These are phyloP conservation scores for Rhizopus sp. DNA, from an alignment of 371 early-diverging fungal genomes.

Conservation along the genomic window DNA sequence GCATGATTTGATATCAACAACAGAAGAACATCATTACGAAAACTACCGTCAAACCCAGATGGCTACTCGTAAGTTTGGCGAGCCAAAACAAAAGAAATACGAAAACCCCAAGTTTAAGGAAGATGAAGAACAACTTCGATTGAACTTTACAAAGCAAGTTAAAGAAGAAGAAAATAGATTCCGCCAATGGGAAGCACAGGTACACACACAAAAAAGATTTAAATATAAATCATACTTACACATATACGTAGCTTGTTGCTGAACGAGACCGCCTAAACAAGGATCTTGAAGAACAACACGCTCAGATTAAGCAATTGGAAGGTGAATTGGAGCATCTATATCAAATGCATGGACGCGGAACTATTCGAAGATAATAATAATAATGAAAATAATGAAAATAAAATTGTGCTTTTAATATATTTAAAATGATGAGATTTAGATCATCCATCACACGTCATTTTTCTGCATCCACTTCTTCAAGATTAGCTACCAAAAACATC, in stretches of 20 bases:
- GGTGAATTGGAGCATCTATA: slow-evolving; percentile 72
- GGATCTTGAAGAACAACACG: slow-evolving; percentile 95
- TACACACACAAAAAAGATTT: not conserved
- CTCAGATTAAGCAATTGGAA: slow-evolving; percentile 88
- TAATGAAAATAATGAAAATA: not conserved
- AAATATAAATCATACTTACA: not conserved
- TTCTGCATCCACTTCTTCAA: too few species aligned
- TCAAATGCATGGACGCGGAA: slow-evolving; percentile 45
- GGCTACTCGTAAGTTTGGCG: slow-evolving; percentile 80
- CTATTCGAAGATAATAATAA: slow-evolving; percentile 36
- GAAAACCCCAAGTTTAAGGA: slow-evolving; percentile 92
- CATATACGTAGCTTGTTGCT: slow-evolving; percentile 70
- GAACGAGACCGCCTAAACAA: slow-evolving; percentile 97
- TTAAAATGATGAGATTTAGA: too few species aligned
- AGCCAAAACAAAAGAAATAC: slow-evolving; percentile 69
- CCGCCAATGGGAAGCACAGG: slow-evolving; percentile 95
- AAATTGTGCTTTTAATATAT: too few species aligned
- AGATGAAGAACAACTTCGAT: slow-evolving; percentile 90
- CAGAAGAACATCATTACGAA: slow-evolving; percentile 92
- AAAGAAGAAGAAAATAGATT: slow-evolving; percentile 91
- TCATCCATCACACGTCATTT: too few species aligned
- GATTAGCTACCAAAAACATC: too few species aligned
- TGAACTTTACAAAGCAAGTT: slow-evolving; percentile 94
- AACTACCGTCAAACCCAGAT: slow-evolving; percentile 80
- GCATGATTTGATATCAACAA: slow-evolving; percentile 87